Base-by-base conservation (phyloP, 73 alveolate species). In the Durusdinium trenchii region DNA sequence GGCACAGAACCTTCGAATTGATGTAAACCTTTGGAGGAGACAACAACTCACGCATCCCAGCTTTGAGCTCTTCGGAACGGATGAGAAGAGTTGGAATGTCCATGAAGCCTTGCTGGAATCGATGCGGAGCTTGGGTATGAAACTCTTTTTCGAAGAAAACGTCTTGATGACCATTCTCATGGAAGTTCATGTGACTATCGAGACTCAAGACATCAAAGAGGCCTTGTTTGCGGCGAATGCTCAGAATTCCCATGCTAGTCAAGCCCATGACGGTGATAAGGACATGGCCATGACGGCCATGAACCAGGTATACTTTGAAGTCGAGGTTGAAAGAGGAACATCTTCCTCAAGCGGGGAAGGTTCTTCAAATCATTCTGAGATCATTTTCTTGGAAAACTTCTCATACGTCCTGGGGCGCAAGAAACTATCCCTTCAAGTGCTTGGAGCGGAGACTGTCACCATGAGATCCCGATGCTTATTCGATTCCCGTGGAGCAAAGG, bases 1-100 rank as follows among this genome's bases (percentile, higher is more conserved):
- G 50, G 89, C 87, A 2, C 76, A 71, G 38, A 67, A 50, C 64
- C 62, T 91, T 43, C 87, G 89, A 18, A 75, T 91, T 36, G 98
- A 91, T 47, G 98, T 91, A 78, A 91, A 91, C 50, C 89, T 91
- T 51, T 91, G 98, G 98, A 76, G 98, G 28, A 51, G 98, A 42
- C 98, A 69, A 38, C 98, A 91, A 78, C 83, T 91, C 35, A 89
- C 86, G 43, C 98, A 91, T 36, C 76, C 98, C 48, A 91, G 90
- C 38, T 91, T 91, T 38, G 75, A 67, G 26, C 90, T 91, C 35
- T 2, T 18, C 30, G 90, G 89, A 54, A 91, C 98, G 4, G 98
- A 46, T 9, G 98, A 91, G 36, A 16, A 52, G 76, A 91, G 78
- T 1, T 91, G 98, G 98, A 48, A 91, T 28, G 89, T 91, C 57